phyloP scores from a whole-genome alignment of 2,329 filamentous ascomycete species.

The Davidsoniella virescens region DNA sequence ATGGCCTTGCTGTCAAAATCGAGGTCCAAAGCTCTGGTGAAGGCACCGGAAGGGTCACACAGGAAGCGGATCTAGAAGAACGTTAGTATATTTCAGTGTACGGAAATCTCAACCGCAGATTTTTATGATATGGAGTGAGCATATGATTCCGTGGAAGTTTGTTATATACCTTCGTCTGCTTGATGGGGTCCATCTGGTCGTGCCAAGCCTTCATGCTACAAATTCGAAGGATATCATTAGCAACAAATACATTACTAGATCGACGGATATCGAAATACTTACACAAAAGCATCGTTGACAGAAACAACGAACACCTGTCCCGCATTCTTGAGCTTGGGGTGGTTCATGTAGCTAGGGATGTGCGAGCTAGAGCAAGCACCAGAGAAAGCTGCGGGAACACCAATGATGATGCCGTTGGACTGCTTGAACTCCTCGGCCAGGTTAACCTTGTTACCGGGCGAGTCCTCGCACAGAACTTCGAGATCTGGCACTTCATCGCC shows the following conservation, averaged over 20 bases:
- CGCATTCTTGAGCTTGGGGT: conserved; percentile 59
- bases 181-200: conserved; percentile 56
- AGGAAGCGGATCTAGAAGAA: conserved; percentile 66
- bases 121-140: neutral
- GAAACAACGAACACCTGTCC: conserved; percentile 79
- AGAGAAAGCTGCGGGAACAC: conserved; percentile 65
- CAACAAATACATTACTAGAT: neutral
- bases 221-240: neutral
- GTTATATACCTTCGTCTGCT: conserved; percentile 57
- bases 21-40: conserved; percentile 72
- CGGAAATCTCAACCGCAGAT: neutral
- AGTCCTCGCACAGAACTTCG: conserved; percentile 64
- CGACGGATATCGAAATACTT: conserved; percentile 22
- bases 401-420: conserved; percentile 51
- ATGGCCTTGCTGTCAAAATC: conserved; percentile 63
- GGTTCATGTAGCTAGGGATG: conserved; percentile 73
- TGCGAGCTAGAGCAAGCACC: conserved; percentile 46
- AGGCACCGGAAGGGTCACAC: conserved; percentile 61
- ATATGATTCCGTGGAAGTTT: neutral
- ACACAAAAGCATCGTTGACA: conserved; percentile 94
- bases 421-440: conserved; percentile 57
- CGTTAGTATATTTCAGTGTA: neutral
- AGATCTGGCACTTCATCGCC: conserved; percentile 68
- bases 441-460: conserved; percentile 85
- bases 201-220: conserved; percentile 79